Evolutionary conservation across 176 grass and related monocot species (phyloP).

Genomic region (Juncus effusus): DNA sequence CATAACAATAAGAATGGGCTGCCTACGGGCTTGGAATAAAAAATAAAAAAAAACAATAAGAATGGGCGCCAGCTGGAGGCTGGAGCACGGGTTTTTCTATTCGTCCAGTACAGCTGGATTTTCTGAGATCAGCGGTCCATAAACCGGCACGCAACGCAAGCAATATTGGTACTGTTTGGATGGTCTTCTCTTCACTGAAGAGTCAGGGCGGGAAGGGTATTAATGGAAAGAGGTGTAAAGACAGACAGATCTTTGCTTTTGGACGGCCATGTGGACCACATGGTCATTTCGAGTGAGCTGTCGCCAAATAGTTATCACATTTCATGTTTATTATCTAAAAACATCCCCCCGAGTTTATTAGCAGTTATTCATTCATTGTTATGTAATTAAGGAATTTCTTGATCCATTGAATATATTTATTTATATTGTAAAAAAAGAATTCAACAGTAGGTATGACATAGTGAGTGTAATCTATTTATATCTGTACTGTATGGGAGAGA

Average conservation of each 20-base stretch:
- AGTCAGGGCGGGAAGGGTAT: background rate
- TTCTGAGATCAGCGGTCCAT: background rate
- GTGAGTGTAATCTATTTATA: too few species aligned
- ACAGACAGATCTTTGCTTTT: background rate
- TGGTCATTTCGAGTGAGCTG: conserved; percentile 42
- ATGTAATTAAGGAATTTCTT: too few species aligned
- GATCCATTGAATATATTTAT: too few species aligned
- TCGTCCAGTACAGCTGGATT: background rate
- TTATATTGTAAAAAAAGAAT: too few species aligned
- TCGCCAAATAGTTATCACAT: background rate
- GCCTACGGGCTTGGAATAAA: too few species aligned
- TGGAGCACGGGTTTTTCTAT: background rate
- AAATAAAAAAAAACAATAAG: too few species aligned
- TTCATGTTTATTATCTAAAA: background rate
- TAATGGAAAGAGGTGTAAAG: background rate
- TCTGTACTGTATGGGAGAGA: too few species aligned
- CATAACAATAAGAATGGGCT: background rate
- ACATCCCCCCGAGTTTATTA: too few species aligned
- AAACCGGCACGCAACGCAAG: background rate
- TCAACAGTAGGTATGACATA: too few species aligned
- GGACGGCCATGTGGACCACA: conserved; percentile 37
- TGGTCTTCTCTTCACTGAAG: background rate
- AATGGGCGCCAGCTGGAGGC: conserved; percentile 14
- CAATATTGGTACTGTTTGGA: background rate
- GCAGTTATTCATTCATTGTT: too few species aligned